A percentile compares a stretch with the other conserved stretches of the same genome.
Conservation (phyloP, 1,284 basidiomycete species). For the Golubevia pallescens region DNA sequence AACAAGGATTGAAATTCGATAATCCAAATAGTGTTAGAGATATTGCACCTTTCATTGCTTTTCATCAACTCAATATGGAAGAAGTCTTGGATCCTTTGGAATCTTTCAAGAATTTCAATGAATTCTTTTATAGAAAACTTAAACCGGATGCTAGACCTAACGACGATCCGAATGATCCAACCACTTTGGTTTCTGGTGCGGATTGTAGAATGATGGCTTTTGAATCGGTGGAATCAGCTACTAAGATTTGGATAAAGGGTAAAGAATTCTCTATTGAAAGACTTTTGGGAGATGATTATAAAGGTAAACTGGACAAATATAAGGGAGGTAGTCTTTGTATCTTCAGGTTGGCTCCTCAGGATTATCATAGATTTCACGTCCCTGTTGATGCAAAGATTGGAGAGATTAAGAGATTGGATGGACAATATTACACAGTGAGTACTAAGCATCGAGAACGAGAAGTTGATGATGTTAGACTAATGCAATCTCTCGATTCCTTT, state of each 20-base stretch:
- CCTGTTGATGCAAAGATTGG: conserved; percentile 76
- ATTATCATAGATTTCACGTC: conserved; percentile 95
- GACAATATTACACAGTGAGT: too few relatives aligned
- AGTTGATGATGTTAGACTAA: too few relatives aligned
- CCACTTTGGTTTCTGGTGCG: conserved; percentile 81
- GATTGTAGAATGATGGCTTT: conserved; percentile 96
- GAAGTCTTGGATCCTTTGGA: conserved; percentile 83
- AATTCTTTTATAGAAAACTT: conserved; percentile 84
- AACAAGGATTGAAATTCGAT: conserved; percentile 94
- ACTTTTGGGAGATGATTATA: conserved; percentile 80
- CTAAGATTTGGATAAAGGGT: conserved; percentile 94
- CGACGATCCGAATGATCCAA: conserved; percentile 75
- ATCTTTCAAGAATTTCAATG: conserved; percentile 80
- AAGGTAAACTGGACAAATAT: conserved; percentile 74
- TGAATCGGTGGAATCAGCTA: conserved; percentile 81
- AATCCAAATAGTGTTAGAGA: conserved; percentile 80
- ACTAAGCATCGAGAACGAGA: too few relatives aligned
- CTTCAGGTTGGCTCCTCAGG: conserved; percentile 77
- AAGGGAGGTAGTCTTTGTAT: conserved; percentile 71
- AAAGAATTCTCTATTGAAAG: conserved; percentile 83
- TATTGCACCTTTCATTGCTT: conserved; percentile 85
- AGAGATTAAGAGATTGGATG: conserved; percentile 41
- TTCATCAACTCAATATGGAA: conserved; percentile 81
- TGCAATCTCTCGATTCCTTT: too few relatives aligned
- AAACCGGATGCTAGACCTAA: conserved; percentile 81